These are phyloP conservation scores for Saccharomyces pastorianus DNA, from an alignment of 1,139 yeast species.

Conservation along the genomic window DNA sequence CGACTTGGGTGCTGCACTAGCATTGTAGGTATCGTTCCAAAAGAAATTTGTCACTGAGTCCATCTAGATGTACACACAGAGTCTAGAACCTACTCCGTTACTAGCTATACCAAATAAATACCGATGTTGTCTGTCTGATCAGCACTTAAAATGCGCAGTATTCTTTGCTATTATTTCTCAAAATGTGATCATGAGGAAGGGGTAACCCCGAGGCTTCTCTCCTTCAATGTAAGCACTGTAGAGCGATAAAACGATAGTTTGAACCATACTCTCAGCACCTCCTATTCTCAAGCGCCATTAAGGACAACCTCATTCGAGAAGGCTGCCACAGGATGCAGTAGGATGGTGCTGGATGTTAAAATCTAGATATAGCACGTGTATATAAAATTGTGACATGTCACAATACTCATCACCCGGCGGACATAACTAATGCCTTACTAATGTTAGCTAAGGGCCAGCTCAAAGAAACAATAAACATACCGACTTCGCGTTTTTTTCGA, in stretches of 20 bases:
- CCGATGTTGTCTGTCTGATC: background rate
- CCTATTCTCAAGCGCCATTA: too few relatives aligned
- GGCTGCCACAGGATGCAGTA: background rate
- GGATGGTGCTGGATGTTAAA: background rate
- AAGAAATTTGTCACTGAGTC: constrained; percentile 4
- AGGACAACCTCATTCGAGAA: background rate
- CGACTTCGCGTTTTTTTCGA: background rate
- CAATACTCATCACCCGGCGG: background rate
- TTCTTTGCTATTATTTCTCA: background rate
- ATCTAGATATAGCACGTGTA: background rate
- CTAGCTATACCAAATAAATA: too few relatives aligned
- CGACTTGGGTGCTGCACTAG: constrained; percentile 1
- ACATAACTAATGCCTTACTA: background rate
- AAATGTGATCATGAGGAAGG: background rate
- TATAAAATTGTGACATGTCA: background rate
- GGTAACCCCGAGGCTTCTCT: background rate
- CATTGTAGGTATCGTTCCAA: constrained; percentile 5
- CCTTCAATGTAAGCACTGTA: too few relatives aligned
- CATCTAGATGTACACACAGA: background rate
- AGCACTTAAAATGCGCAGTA: background rate
- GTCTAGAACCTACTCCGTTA: too few relatives aligned
- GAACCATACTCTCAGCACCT: too few relatives aligned
- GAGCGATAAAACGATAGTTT: too few relatives aligned
- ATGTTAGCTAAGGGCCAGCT: background rate
- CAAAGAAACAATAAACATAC: background rate